Evolutionary conservation across 2,329 filamentous ascomycete species (phyloP), one percentile per base, ranked within the genome.

Genomic region (Pseudogymnoascus sp.): DNA sequence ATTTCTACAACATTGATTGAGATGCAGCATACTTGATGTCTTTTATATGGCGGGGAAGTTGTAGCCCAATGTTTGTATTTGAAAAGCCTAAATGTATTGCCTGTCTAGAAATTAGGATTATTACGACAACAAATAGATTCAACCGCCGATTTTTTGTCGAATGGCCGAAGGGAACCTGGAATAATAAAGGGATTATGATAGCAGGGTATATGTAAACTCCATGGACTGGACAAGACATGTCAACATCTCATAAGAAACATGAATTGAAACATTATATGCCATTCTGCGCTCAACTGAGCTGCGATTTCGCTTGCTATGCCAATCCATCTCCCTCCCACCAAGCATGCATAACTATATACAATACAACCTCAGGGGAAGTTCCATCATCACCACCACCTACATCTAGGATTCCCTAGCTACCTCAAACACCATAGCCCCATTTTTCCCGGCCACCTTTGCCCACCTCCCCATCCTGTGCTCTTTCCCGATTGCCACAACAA

Each of bases 351-450:
- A 50, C 50, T 57, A 57, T 57, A 33, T 57, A 57, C 50, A 57
- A 57, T 3, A 57, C 50, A 4, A 57, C 50, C 50, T 57, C 28
- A 28, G 15, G 15, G 50, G 50, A 31, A 19, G 50, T 21, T 57
- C 23, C 7, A 47, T 17, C 23, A 50, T 13, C 23, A 53, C 26
- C 15, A 31, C 10, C 28, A 21, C n/a, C 28, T 33, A 15, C 50
- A 2, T 21, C 50, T 57, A 57, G 17, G n/a, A 8, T 15, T 33
- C 50, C 28, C 50, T 57, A 57, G 50, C 50, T 3, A 97, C 84
- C 74, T 96, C 92, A 72, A 96, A 96, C 9, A 97, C 83, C 23
- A 95, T 83, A n/a, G 89, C 90, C 6, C 91, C 90, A 72, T 96
- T 97, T 68, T 87, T 87, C 3, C 86, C 91, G 23, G 79, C 76